phyloP scores from a whole-genome alignment of 2,329 filamentous ascomycete species.

The Albophoma yamanashiensis region DNA sequence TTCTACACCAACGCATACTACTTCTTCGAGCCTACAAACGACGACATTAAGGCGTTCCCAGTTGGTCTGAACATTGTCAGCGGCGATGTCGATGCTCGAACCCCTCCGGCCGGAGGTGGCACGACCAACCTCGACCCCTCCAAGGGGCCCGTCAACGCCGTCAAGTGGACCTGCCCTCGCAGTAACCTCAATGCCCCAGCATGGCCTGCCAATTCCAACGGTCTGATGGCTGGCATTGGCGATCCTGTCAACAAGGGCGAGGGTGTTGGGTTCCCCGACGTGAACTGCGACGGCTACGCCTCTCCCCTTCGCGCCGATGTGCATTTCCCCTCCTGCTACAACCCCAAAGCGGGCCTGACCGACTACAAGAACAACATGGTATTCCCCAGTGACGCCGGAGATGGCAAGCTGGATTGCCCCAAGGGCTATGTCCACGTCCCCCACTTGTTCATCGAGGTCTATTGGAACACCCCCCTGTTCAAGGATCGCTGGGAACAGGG shows the following conservation, averaged over 20 bases:
- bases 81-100: constrained; percentile 49
- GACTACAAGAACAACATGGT: constrained; percentile 56
- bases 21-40: constrained; percentile 54
- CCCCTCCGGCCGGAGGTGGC: constrained; percentile 43
- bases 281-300: constrained; percentile 52
- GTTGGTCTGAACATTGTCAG: constrained; percentile 60
- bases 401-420: constrained; percentile 44
- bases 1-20: constrained; percentile 73
- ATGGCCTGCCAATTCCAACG: constrained; percentile 45
- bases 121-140: constrained; percentile 38
- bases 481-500: constrained; percentile 40
- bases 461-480: constrained; percentile 48
- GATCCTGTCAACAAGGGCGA: constrained; percentile 43
- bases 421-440: constrained; percentile 42
- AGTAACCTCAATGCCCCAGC: constrained; percentile 35
- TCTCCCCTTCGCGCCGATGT: constrained; percentile 56
- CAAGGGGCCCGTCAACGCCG: constrained; percentile 39
- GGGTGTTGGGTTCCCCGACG: constrained; percentile 58
- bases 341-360: constrained; percentile 47
- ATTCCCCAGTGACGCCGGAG: constrained; percentile 39
- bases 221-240: constrained; percentile 41
- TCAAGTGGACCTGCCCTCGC: constrained; percentile 53
- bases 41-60: constrained; percentile 61
- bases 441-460: constrained; percentile 48
- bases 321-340: constrained; percentile 66